Conservation (phyloP, 768 basidiomycete species). For the Hypholoma sublateritium region DNA sequence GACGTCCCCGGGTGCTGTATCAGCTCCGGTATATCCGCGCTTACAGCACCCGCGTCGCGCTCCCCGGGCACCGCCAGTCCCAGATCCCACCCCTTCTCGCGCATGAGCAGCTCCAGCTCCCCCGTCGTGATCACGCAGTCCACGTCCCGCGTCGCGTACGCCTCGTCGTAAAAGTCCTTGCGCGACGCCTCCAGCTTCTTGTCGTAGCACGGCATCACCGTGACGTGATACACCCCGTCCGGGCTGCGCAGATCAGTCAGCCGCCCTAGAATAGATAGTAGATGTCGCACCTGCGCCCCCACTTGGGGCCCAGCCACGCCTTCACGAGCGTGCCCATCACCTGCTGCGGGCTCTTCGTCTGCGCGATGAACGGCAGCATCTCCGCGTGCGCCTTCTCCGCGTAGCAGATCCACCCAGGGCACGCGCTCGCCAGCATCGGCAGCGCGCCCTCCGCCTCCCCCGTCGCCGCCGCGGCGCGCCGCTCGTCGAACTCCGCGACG, state of each 20-base stretch:
- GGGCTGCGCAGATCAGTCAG: conserved; percentile 48
- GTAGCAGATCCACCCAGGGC: conserved; percentile 99
- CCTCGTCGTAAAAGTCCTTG: conserved; percentile 84
- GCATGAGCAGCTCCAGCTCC: conserved; percentile 84
- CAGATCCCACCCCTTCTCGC: conserved; percentile 80
- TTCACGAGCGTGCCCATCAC: conserved; percentile 94
- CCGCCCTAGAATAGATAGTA: conserved; percentile 4
- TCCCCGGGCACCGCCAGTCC: conserved; percentile 56
- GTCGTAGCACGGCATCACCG: conserved; percentile 99
- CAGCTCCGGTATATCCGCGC: conserved; percentile 60
- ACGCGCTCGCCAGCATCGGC: conserved; percentile 94
- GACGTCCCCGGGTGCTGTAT: conserved; percentile 80
- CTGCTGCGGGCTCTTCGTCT: conserved; percentile 91
- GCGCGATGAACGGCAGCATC: conserved; percentile 87
- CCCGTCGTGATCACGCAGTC: conserved; percentile 98
- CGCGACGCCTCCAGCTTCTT: conserved; percentile 98
- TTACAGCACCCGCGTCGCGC: conserved; percentile 18
- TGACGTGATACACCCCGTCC: conserved; percentile 89
- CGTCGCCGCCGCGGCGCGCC: conserved; percentile 37
- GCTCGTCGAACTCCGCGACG: conserved; percentile 75
- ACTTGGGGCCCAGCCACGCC: conserved; percentile 71
- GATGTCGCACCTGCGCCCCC: conserved; percentile 65
- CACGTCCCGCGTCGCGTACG: conserved; percentile 85
- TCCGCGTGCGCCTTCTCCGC: conserved; percentile 97
- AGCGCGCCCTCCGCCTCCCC: conserved; percentile 34